Evolutionary conservation across 1,284 basidiomycete genomes (phyloP), one percentile per base, ranked within the genome.

Genomic region (Ustilago esculenta): DNA sequence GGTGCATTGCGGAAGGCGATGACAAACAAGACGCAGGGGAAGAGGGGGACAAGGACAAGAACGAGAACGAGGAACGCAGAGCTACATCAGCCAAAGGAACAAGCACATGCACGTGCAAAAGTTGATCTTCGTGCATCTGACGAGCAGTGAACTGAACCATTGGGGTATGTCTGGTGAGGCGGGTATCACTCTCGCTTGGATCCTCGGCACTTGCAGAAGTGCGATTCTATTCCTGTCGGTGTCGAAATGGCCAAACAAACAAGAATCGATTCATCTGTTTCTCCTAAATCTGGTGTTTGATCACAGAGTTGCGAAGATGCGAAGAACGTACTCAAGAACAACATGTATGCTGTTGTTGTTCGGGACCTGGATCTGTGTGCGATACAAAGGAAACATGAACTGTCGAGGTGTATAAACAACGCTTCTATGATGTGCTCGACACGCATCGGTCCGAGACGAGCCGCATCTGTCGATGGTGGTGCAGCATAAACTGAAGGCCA

Each of bases 151-250:
- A 57, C 41, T 53, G 61, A 46, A 42, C 54, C 54, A 64, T 57
- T 64, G 61, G 36, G 54, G 30, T 57, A 64, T 40, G 50, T 64
- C 54, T 46, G 17, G 41, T 49, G 53, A 45, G 25, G 20, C 25
- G 45, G 33, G 21, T 35, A 21, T 36, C n/a, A 5, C 24, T 36
- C 46, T 25, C 17, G 27, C 20, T 39, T 33, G 21, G 23, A 24
- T 40, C 30, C 39, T 50, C 35, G 18, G 4, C 18, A 20, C 21
- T 27, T 12, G 7, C 9, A 7, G n/a, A 12, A 21, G 4, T 53
- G 17, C 43, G 21, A 21, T 45, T n/a, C 51, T 53, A 45, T 40
- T 53, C 43, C 35, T 20, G 40, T 45, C 40, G 34, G 32, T 12
- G 18, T 29, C 27, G 27, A 29, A 29, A 14, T 10, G 33, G 44